These are phyloP conservation scores for Novymonas esmeraldas DNA, from an alignment of 208 protist genomes.

Conservation along the genomic window DNA sequence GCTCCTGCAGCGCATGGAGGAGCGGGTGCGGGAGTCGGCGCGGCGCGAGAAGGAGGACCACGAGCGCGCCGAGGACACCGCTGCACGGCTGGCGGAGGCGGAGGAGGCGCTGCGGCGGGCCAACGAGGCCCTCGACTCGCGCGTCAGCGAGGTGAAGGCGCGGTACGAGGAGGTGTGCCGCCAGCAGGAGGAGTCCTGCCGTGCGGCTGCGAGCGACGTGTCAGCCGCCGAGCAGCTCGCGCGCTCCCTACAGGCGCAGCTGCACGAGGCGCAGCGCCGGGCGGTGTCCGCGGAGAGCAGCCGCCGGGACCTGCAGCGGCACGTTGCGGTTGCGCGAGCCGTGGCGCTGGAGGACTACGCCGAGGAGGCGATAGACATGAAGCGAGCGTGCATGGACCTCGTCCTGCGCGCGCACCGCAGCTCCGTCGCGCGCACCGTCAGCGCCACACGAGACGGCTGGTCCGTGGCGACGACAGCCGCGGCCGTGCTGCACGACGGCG, in stretches of 20 bases:
- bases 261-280: constrained; percentile 32
- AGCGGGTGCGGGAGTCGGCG: constrained; percentile 31
- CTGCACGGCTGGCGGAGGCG: constrained; percentile 27
- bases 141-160: constrained; percentile 27
- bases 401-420: constrained; percentile 20
- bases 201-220: constrained; percentile 27
- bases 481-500: neutral
- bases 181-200: constrained; percentile 36
- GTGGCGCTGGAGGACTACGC: constrained; percentile 30
- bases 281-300: constrained; percentile 17
- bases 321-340: constrained; percentile 5
- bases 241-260: constrained; percentile 23
- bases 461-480: constrained; percentile 6
- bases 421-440: constrained; percentile 10
- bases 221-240: constrained; percentile 29
- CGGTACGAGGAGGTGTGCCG: constrained; percentile 37
- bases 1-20: constrained; percentile 51
- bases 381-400: constrained; percentile 16
- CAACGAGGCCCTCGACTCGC: constrained; percentile 32
- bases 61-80: constrained; percentile 36
- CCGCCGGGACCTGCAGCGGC: constrained; percentile 29
- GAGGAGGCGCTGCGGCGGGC: constrained; percentile 31
- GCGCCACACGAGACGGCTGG: constrained; percentile 23
- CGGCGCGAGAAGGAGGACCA: constrained; percentile 43
- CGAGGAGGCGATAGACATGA: constrained; percentile 36